Evolutionary conservation across 116 monocot species (phyloP).

Genomic region (Phalaenopsis hybrid): DNA sequence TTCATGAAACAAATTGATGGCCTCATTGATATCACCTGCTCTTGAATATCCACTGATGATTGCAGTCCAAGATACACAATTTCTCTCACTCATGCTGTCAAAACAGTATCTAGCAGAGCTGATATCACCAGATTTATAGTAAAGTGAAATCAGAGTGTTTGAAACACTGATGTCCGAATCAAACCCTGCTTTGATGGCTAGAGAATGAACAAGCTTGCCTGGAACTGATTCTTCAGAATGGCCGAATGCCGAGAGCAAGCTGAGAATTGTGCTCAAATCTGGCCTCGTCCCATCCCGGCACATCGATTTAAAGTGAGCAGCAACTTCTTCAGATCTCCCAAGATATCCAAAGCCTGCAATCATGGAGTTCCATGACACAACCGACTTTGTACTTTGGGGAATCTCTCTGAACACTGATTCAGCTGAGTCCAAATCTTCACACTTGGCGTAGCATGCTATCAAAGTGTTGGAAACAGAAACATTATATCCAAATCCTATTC

Average conservation of each 20-base stretch:
- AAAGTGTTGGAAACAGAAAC: conserved; percentile 22
- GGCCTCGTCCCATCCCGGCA: conserved; percentile 12
- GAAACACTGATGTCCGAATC: conserved; percentile 13
- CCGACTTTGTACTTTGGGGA: conserved; percentile 8
- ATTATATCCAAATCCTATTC: conserved; percentile 13
- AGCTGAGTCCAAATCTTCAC: conserved; percentile 20
- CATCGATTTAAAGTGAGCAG: conserved; percentile 13
- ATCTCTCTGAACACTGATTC: conserved; percentile 26
- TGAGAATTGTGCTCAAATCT: conserved; percentile 25
- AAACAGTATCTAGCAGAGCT: conserved; percentile 21
- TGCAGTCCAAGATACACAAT: conserved; percentile 29
- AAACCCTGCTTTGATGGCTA: conserved; percentile 23
- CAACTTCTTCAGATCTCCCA: conserved; percentile 10
- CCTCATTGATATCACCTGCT: conserved; percentile 15
- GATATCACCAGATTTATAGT: conserved; percentile 30
- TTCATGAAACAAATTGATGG: conserved; percentile 13
- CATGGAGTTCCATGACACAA: conserved; percentile 37
- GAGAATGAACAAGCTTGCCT: conserved; percentile 20
- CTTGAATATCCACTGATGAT: conserved; percentile 23
- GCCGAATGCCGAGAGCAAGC: conserved; percentile 23
- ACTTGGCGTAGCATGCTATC: conserved; percentile 29
- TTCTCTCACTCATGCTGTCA: conserved; percentile 13
- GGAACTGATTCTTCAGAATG: conserved; percentile 12
- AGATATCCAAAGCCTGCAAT: conserved; percentile 24
- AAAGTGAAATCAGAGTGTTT: conserved; percentile 31